phyloP scores from a whole-genome alignment of 306 rosid species.

The Trifolium repens region DNA sequence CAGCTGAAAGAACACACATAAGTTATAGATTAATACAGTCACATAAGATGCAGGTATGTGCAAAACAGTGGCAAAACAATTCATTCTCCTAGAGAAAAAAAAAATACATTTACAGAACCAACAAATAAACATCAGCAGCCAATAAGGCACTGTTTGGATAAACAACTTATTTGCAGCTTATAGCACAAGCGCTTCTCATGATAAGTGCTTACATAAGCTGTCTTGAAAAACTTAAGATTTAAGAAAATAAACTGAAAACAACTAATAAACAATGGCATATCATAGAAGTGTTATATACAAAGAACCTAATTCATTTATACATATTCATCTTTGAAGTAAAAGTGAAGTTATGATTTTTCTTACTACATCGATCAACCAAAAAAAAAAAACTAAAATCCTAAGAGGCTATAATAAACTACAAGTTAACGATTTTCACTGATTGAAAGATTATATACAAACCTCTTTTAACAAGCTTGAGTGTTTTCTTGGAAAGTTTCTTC shows the following conservation, averaged over 20 bases:
- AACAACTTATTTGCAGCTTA: no score
- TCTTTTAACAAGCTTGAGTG: slow-evolving; percentile 86
- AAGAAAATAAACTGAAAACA: no score
- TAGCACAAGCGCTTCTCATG: no score
- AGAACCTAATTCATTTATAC: not conserved
- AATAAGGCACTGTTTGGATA: not conserved
- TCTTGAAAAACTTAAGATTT: no score
- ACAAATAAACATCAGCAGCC: not conserved
- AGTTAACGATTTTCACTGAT: not conserved
- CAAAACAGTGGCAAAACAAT: not conserved
- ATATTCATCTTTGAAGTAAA: not conserved
- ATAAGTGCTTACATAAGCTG: no score
- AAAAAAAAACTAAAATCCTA: not conserved
- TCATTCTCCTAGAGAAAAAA: not conserved
- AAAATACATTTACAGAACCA: not conserved
- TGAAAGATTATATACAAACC: slow-evolving; percentile 36
- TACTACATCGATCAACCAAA: not conserved
- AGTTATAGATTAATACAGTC: not conserved
- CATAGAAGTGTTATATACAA: no score
- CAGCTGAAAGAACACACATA: slow-evolving; percentile 55
- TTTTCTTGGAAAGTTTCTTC: slow-evolving; percentile 85
- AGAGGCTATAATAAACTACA: not conserved
- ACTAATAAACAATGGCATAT: no score
- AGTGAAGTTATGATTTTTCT: not conserved
- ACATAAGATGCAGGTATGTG: not conserved